Conservation (phyloP, 164 flowering plant species). For the Nelumbo lutea region DNA sequence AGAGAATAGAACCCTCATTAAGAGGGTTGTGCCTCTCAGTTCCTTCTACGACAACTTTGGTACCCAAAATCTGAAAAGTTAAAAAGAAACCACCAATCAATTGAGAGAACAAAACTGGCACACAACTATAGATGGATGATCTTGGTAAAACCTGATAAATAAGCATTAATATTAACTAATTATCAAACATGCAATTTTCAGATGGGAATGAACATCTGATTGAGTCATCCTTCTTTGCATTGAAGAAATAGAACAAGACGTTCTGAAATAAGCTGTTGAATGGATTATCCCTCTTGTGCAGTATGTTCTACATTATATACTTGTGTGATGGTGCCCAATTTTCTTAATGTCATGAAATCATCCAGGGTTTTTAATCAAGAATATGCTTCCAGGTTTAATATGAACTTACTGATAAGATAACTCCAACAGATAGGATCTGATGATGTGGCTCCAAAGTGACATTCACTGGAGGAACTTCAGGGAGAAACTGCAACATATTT, state of each 20-base stretch:
- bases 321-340: no score
- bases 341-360: no score
- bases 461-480: slow-evolving; percentile 68
- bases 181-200: neutral
- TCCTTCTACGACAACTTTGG: slow-evolving; percentile 88
- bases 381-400: neutral
- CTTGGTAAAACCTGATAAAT: no score
- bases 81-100: neutral
- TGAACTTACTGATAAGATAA: slow-evolving; percentile 65
- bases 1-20: slow-evolving; percentile 88
- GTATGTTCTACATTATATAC: no score
- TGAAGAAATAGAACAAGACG: no score
- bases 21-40: slow-evolving; percentile 84
- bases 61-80: slow-evolving; percentile 50
- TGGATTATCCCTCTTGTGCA: no score
- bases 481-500: slow-evolving; percentile 53
- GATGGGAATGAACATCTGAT: neutral
- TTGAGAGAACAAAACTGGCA: neutral
- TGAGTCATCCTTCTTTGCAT: neutral
- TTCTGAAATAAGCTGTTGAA: neutral
- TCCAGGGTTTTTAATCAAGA: neutral
- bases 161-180: no score
- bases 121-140: no score
- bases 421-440: slow-evolving; percentile 68
- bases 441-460: slow-evolving; percentile 62